phyloP scores from a whole-genome alignment of 2,329 filamentous ascomycete species.

The Colletotrichum magnum region DNA sequence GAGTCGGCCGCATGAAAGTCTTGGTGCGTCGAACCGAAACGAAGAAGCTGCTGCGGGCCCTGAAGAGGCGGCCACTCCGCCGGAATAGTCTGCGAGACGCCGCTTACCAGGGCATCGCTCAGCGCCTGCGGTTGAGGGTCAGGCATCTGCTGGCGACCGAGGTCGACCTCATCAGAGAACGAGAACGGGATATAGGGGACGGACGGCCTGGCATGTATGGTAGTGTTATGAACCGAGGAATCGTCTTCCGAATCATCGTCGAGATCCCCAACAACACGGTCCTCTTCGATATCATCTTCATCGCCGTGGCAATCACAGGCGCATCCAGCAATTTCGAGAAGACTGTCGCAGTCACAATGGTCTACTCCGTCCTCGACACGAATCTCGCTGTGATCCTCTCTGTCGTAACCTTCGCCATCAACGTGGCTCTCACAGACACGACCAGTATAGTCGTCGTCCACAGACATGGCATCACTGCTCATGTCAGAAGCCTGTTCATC shows the following conservation, averaged over 20 bases:
- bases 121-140: too few relatives aligned
- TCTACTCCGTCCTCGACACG: slow-evolving; percentile 32
- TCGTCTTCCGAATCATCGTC: slow-evolving; percentile 21
- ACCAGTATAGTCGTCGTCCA: slow-evolving; percentile 15
- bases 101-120: too few relatives aligned
- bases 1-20: too few relatives aligned
- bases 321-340: slow-evolving; percentile 11
- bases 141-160: too few relatives aligned
- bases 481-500: slow-evolving; percentile 14
- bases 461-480: slow-evolving; percentile 1
- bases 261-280: slow-evolving; percentile 38
- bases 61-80: too few relatives aligned
- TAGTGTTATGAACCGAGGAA: too few relatives aligned
- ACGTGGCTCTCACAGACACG: slow-evolving; percentile 49
- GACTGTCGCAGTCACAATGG: neutral
- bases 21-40: too few relatives aligned
- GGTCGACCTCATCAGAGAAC: too few relatives aligned
- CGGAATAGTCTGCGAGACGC: neutral
- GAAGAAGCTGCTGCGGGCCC: too few relatives aligned
- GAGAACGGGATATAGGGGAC: too few relatives aligned
- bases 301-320: slow-evolving; percentile 50
- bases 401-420: slow-evolving; percentile 43
- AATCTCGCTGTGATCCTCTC: neutral
- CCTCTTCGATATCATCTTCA: slow-evolving; percentile 45
- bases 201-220: too few relatives aligned